phyloP scores from a whole-genome alignment of 176 grass and related monocot species.

The Leersia perrieri region DNA sequence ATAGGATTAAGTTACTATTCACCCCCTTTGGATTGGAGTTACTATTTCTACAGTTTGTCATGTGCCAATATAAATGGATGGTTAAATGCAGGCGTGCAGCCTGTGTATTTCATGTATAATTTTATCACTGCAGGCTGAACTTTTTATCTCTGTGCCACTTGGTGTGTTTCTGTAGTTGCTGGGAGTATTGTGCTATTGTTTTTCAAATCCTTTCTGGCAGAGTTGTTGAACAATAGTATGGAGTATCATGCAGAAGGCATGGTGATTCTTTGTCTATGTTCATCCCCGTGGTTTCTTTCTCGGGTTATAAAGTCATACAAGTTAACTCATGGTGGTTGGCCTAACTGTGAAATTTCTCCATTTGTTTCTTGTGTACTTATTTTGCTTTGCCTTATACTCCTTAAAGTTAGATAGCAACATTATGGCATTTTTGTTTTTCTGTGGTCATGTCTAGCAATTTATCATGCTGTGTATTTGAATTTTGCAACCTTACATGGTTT shows the following conservation, averaged over 20 bases:
- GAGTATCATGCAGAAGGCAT: neutral
- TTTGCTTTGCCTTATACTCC: neutral
- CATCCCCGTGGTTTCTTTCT: neutral
- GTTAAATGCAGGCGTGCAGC: neutral
- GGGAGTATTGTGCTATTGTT: neutral
- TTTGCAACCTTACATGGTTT: neutral
- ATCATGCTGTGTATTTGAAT: constrained; percentile 13
- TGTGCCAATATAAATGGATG: neutral
- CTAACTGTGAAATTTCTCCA: neutral
- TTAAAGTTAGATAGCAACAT: neutral
- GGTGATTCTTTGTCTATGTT: constrained; percentile 12
- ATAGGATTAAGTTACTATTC: too few species aligned
- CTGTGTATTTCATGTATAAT: neutral
- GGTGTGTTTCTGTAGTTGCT: neutral
- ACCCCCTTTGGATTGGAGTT: too few species aligned
- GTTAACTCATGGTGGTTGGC: neutral
- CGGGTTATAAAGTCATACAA: constrained; percentile 4
- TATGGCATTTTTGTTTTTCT: constrained; percentile 3
- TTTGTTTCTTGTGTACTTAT: neutral
- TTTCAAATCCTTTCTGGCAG: constrained; percentile 4
- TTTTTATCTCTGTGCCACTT: neutral
- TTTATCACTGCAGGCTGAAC: neutral
- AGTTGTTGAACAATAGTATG: neutral
- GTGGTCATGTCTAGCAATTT: neutral
- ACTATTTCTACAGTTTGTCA: too few species aligned